Evolutionary conservation across 1,284 basidiomycete species (phyloP).

Genomic region (Polyporus tsugae): DNA sequence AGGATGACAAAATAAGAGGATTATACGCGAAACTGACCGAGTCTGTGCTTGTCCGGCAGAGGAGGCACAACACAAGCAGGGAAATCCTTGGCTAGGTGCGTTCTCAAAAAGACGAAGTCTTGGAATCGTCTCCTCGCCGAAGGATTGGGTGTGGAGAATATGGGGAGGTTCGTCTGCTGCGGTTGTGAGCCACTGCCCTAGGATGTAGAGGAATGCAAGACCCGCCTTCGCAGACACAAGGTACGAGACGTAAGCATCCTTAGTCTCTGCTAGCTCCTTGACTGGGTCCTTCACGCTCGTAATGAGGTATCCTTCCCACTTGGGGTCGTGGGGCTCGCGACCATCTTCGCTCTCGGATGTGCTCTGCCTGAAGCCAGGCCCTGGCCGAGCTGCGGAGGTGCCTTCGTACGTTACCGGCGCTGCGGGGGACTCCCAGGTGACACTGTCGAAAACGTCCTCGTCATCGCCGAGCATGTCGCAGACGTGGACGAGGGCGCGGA

Average conservation of each 20-base stretch:
- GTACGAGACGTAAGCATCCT: conserved; percentile 97
- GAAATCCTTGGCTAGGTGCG: conserved; percentile 91
- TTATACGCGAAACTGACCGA: conserved; percentile 68
- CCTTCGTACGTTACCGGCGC: conserved; percentile 57
- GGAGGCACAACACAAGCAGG: conserved; percentile 97
- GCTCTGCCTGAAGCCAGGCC: conserved; percentile 82
- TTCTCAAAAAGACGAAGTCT: conserved; percentile 95
- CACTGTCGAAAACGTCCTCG: conserved; percentile 86
- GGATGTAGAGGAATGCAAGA: conserved; percentile 5
- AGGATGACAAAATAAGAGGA: neutral
- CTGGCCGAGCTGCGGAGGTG: conserved; percentile 50
- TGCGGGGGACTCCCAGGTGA: conserved; percentile 83
- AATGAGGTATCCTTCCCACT: conserved; percentile 90
- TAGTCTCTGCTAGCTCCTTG: conserved; percentile 95
- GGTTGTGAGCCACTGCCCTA: neutral
- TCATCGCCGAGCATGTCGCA: conserved; percentile 76
- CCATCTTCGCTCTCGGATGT: conserved; percentile 70
- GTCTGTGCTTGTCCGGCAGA: conserved; percentile 94
- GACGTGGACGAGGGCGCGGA: conserved; percentile 12
- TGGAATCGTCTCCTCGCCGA: conserved; percentile 90
- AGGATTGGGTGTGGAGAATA: conserved; percentile 79
- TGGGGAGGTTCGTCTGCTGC: conserved; percentile 80
- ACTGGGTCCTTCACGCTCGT: conserved; percentile 91
- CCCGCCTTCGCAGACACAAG: conserved; percentile 88
- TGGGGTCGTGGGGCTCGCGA: conserved; percentile 73